These are phyloP conservation scores for Knufia petricola DNA, from an alignment of 2,329 filamentous ascomycete species.

Conservation along the genomic window DNA sequence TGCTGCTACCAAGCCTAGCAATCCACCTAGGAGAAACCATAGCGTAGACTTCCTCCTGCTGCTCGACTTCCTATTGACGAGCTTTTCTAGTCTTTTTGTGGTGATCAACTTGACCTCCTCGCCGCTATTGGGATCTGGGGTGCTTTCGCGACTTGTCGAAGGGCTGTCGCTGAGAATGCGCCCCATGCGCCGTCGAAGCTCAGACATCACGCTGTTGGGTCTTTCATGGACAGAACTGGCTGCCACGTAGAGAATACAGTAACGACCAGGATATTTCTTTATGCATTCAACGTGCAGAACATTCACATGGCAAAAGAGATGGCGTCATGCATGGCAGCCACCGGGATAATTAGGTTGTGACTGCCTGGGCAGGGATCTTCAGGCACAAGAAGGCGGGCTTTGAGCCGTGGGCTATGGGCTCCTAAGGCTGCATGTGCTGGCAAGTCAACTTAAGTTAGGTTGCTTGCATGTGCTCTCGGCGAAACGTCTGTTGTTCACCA, in stretches of 20 bases:
- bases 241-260: too few species aligned
- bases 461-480: background rate
- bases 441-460: too few species aligned
- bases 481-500: background rate
- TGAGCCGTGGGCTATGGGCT: too few species aligned
- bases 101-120: slow-evolving; percentile 45
- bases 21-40: slow-evolving; percentile 75
- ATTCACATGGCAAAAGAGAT: background rate
- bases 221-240: too few species aligned
- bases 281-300: background rate
- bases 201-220: slow-evolving; percentile 24
- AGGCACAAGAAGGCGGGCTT: background rate
- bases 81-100: slow-evolving; percentile 35
- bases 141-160: slow-evolving; percentile 19
- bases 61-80: slow-evolving; percentile 32
- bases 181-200: slow-evolving; percentile 35
- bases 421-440: too few species aligned
- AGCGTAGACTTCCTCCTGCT: slow-evolving; percentile 74
- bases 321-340: background rate
- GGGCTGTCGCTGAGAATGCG: slow-evolving; percentile 27
- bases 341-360: background rate
- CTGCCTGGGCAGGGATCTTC: background rate
- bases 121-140: slow-evolving; percentile 17
- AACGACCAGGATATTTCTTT: background rate
- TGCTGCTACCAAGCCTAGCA: slow-evolving; percentile 84